Conservation (phyloP, 345 rosid genomes). For the Dimocarpus longan region DNA sequence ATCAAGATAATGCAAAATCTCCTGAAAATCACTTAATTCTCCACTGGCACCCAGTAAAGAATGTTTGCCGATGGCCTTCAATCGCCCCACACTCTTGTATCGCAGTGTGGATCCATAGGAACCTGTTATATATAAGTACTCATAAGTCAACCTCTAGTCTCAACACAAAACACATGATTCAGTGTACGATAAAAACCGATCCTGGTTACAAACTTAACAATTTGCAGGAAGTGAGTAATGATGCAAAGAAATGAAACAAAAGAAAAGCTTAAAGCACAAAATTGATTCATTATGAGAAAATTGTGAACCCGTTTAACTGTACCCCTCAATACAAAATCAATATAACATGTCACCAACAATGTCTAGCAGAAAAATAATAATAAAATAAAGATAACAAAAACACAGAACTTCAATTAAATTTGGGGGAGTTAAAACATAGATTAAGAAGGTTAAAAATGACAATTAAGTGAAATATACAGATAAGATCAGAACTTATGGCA, state of each 20-base stretch:
- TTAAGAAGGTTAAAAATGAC: not conserved
- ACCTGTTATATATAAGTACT: conserved; percentile 40
- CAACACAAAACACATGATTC: not conserved
- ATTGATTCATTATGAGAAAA: not conserved
- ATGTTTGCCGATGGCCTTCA: conserved; percentile 88
- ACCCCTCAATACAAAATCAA: not conserved
- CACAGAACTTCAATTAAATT: not conserved
- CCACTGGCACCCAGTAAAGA: conserved; percentile 98
- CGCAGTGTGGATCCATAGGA: conserved; percentile 96
- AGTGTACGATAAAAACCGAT: not conserved
- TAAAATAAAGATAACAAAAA: not conserved
- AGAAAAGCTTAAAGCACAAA: not conserved
- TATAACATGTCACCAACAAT: not conserved
- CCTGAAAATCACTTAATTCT: conserved; percentile 97
- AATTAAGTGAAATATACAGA: not conserved
- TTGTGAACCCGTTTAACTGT: too few species aligned
- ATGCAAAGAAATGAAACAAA: not conserved
- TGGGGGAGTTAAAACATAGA: not conserved
- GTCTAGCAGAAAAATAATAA: not conserved
- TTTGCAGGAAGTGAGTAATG: not conserved
- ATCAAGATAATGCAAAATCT: conserved; percentile 82
- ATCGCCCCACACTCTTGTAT: conserved; percentile 86
- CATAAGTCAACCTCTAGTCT: not conserved
- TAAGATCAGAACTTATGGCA: not conserved
- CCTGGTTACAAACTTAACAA: not conserved